Base-by-base conservation (phyloP, 2,329 filamentous ascomycete genomes). In the Raffaelea deltoideospora region DNA sequence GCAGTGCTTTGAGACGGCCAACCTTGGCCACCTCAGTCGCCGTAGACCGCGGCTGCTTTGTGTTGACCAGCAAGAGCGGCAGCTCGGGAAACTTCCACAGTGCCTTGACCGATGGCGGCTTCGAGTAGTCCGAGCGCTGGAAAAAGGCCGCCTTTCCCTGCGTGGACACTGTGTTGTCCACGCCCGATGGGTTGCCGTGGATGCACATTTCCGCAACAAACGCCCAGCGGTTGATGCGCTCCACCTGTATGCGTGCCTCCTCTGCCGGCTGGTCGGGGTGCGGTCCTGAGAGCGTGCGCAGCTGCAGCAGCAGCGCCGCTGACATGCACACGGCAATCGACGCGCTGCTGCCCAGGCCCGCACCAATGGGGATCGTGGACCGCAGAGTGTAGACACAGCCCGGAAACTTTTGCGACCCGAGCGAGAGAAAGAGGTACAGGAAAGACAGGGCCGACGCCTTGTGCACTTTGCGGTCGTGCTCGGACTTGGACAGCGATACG, bases 131-230 rank as follows among this genome's bases (percentile, higher is more conserved):
- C 35, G 65, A 70, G 36, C 87, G 72, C 50, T 88, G 79, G 60
- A 93, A 98, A 3, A 96, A 65, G 2, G 98, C 86, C 0, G 87
- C 90, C 59, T 94, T 95, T 39, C 90, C 90, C 50, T 92, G 83
- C 11, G 87, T 82, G 11, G 88, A 72, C 21, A 98, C 88, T 3
- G 90, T 98, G 57, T 98, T 98, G 59, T 98, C 90, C 31, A 98
- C 84, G 0, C 90, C 90, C 0, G 85, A 94, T 1, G 90, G 90
- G 51, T 93, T 96, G 27, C 88, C 90, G 53, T 98, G 90, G 44
- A 96, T 95, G 58, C 86, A 90, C 75, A 96, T 81, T 56, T 98
- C 90, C 19, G 81, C 81, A 1, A 98, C 90, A 56, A 95, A 96
- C 0, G 90, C 87, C 90, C 92, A 98, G 43, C 82, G 73, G 57